These are phyloP conservation scores for Citrullus colocynthis DNA, from an alignment of 306 rosid genomes.

Conservation along the genomic window DNA sequence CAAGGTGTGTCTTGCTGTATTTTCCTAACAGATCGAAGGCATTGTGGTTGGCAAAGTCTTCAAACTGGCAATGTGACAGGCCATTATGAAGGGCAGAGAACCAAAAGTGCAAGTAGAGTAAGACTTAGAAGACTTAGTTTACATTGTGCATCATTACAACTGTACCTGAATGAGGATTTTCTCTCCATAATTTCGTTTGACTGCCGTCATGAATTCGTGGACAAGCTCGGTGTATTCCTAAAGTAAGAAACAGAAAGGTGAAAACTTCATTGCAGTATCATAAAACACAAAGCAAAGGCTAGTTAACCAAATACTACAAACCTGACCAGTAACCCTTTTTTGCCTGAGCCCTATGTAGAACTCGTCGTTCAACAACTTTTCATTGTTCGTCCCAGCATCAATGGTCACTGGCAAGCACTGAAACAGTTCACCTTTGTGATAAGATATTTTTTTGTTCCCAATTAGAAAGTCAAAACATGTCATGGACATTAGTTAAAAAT, in stretches of 20 bases:
- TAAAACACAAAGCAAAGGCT: not conserved
- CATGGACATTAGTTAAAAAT: not conserved
- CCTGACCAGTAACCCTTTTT: constrained; percentile 86
- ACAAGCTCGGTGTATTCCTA: constrained; percentile 86
- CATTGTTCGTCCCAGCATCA: constrained; percentile 97
- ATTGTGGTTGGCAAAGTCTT: constrained; percentile 98
- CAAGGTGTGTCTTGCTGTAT: constrained; percentile 81
- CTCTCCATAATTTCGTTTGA: constrained; percentile 87
- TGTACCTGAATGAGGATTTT: constrained; percentile 81
- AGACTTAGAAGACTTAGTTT: not conserved
- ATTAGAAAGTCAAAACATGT: not conserved
- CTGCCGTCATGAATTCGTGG: constrained; percentile 83
- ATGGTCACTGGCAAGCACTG: constrained; percentile 97
- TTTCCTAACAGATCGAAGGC: constrained; percentile 82
- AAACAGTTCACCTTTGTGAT: constrained; percentile 13
- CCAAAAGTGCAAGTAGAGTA: not conserved
- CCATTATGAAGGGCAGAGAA: constrained; percentile 10
- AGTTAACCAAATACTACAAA: constrained; percentile 13
- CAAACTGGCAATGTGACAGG: constrained; percentile 49
- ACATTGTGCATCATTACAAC: not conserved
- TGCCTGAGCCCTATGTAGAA: constrained; percentile 91
- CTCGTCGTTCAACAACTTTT: constrained; percentile 61
- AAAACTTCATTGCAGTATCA: not conserved
- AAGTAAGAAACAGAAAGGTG: constrained; percentile 1
- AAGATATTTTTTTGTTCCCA: not conserved